Conservation (phyloP, 129 eudicot species). For the Chrysanthemum lavandulifolium region DNA sequence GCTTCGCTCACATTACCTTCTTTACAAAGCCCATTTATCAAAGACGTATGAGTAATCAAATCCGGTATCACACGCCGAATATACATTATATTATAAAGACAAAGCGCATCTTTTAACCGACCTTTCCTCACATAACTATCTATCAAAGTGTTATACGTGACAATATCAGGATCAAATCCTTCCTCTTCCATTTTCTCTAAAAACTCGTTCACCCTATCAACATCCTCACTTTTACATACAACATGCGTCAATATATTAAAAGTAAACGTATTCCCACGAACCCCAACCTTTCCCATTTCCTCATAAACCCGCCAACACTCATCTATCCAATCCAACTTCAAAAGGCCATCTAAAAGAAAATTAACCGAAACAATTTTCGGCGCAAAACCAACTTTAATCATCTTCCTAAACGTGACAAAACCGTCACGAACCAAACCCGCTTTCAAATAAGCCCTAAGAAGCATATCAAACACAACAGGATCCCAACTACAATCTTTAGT, state of each 20-base stretch:
- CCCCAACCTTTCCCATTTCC: conserved; percentile 62
- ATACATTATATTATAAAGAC: conserved; percentile 79
- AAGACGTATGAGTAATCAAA: conserved; percentile 66
- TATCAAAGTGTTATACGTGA: conserved; percentile 79
- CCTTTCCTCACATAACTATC: conserved; percentile 61
- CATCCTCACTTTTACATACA: conserved; percentile 63
- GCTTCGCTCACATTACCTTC: conserved; percentile 71
- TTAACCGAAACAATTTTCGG: conserved; percentile 67
- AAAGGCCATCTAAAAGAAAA: conserved; percentile 75
- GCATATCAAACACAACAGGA: conserved; percentile 82
- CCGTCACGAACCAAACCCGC: conserved; percentile 56
- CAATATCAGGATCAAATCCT: conserved; percentile 88
- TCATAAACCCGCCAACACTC: conserved; percentile 81
- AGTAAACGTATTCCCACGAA: conserved; percentile 62
- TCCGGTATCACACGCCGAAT: conserved; percentile 69
- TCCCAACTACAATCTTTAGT: conserved; percentile 79
- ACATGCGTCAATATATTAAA: conserved; percentile 78
- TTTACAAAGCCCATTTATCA: conserved; percentile 84
- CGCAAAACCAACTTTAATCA: conserved; percentile 58
- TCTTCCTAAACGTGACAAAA: conserved; percentile 57
- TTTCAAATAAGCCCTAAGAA: conserved; percentile 71
- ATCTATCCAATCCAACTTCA: conserved; percentile 41
- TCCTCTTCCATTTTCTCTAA: conserved; percentile 94
- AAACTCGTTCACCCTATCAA: conserved; percentile 69
- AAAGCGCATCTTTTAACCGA: conserved; percentile 66